phyloP scores from a whole-genome alignment of 225 moss, liverwort and hornwort genomes.

The Rhytidiadelphus loreus region DNA sequence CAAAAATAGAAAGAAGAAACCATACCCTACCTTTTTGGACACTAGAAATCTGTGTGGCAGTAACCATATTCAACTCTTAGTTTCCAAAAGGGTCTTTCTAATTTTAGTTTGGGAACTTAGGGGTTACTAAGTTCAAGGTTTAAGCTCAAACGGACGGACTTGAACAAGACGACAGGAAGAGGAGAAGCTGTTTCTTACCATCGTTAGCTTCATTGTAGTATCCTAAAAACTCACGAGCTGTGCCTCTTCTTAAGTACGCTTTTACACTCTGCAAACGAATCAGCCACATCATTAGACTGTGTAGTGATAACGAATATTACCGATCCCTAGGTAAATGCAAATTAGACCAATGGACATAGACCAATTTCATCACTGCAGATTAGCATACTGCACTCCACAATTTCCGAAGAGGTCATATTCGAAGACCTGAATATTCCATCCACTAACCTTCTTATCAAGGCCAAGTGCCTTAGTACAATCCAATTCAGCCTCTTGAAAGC shows the following conservation, averaged over 20 bases:
- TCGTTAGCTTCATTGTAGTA: constrained; percentile 78
- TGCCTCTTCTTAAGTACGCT: constrained; percentile 82
- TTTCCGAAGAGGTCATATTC: background rate
- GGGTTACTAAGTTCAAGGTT: background rate
- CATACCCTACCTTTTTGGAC: background rate
- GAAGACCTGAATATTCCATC: background rate
- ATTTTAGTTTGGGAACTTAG: background rate
- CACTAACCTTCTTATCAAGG: constrained; percentile 86
- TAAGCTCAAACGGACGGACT: background rate
- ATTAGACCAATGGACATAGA: background rate
- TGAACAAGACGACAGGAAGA: constrained; percentile 11
- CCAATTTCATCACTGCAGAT: background rate
- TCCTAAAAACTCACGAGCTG: constrained; percentile 87
- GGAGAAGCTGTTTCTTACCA: constrained; percentile 13
- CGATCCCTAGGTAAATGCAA: background rate
- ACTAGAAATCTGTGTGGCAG: background rate
- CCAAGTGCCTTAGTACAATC: constrained; percentile 79
- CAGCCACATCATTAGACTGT: background rate
- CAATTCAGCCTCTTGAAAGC: constrained; percentile 84
- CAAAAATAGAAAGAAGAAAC: background rate
- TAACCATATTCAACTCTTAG: background rate
- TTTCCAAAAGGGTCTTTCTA: background rate
- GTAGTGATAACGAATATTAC: background rate
- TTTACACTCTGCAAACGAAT: constrained; percentile 73
- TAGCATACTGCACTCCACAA: background rate